phyloP scores from a whole-genome alignment of 1,284 basidiomycete species.

The Apiotrichum mycotoxinovorans region DNA sequence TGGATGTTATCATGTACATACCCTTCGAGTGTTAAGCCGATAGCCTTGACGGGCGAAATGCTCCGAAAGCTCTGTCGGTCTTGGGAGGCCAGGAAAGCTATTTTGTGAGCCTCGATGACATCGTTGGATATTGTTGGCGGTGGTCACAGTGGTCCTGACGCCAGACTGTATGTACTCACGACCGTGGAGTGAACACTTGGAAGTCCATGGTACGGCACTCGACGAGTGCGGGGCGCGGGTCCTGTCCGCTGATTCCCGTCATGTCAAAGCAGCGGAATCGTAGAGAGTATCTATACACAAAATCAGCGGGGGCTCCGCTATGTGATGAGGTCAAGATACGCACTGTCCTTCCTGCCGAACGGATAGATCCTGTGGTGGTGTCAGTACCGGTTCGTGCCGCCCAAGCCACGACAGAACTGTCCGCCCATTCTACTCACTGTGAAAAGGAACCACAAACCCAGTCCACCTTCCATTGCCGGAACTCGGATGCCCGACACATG shows the following conservation, averaged over 20 bases:
- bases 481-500: conserved; percentile 40
- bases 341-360: conserved; percentile 42
- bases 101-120: neutral
- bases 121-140: neutral
- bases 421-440: conserved; percentile 34
- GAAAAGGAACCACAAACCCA: conserved; percentile 46
- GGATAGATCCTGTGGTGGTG: conserved; percentile 35
- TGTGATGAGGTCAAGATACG: conserved; percentile 2
- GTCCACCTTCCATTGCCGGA: conserved; percentile 30
- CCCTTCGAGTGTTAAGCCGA: conserved; percentile 47
- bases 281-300: conserved; percentile 32
- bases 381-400: neutral
- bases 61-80: conserved; percentile 39
- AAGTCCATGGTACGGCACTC: conserved; percentile 31
- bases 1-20: too few relatives aligned
- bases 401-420: neutral
- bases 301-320: too few relatives aligned
- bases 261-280: conserved; percentile 40
- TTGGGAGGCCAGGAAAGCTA: conserved; percentile 43
- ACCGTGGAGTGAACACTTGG: conserved; percentile 41
- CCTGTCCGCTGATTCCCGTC: conserved; percentile 20
- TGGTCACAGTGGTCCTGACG: too few relatives aligned
- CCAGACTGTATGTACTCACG: conserved; percentile 23
- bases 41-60: conserved; percentile 45
- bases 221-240: conserved; percentile 25